A percentile compares a stretch with the other conserved stretches of the same genome.
phyloP scores from a whole-genome alignment of 2,329 filamentous ascomycete species.

The Sphaerostilbella broomeana region DNA sequence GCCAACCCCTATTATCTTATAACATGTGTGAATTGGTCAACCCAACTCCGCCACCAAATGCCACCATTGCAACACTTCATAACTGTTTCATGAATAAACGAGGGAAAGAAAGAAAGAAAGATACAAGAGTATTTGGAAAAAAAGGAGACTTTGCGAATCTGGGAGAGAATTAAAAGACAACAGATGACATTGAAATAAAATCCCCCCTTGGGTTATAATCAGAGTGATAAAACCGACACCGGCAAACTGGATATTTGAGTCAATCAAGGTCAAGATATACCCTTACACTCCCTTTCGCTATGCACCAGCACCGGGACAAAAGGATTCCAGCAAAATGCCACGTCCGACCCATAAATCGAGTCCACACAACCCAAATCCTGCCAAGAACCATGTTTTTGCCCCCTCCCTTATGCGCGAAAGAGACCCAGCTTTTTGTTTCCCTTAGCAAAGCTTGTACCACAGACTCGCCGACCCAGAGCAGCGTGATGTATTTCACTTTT shows the following conservation, averaged over 20 bases:
- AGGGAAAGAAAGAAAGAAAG: conserved; percentile 15
- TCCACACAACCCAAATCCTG: conserved; percentile 15
- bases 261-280: conserved; percentile 34
- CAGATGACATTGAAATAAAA: background rate
- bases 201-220: conserved; percentile 9
- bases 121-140: conserved; percentile 18
- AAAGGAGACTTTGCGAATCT: conserved; percentile 13
- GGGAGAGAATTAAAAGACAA: conserved; percentile 14
- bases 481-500: conserved; percentile 34
- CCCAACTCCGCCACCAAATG: no score
- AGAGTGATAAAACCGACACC: conserved; percentile 17
- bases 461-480: conserved; percentile 30
- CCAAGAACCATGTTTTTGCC: conserved; percentile 15
- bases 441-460: conserved; percentile 26
- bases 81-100: no score
- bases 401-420: conserved; percentile 13
- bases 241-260: conserved; percentile 26
- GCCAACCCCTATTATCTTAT: no score
- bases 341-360: conserved; percentile 18
- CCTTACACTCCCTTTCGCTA: conserved; percentile 39
- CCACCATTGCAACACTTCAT: no score
- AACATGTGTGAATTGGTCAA: no score
- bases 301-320: conserved; percentile 34
- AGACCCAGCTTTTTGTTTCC: conserved; percentile 15
- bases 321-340: conserved; percentile 38